Percentiles rank a stretch among this genome's conserved stretches.
These are phyloP conservation scores for Silene vulgaris DNA, from an alignment of 179 eudicot genomes.

Conservation along the genomic window DNA sequence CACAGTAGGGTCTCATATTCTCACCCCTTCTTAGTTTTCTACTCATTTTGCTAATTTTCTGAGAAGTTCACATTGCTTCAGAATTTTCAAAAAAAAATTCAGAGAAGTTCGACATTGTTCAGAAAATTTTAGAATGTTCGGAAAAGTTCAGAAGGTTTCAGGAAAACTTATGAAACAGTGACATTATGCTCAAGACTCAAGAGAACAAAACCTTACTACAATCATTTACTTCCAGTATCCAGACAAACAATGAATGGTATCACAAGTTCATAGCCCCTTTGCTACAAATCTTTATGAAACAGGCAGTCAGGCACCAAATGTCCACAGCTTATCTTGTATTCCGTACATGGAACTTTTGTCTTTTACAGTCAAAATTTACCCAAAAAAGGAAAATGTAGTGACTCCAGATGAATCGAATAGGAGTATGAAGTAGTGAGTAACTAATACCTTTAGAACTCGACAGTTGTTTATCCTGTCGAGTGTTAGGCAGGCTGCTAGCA, in stretches of 20 bases:
- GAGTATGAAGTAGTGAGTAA: not conserved
- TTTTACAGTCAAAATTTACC: not conserved
- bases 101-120: not conserved
- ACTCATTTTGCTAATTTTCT: not conserved
- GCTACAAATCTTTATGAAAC: not conserved
- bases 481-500: slow-evolving; percentile 7
- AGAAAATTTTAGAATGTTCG: not conserved
- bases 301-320: not conserved
- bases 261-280: not conserved
- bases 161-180: not conserved
- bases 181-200: not conserved
- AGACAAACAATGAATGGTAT: not conserved
- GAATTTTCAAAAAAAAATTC: not conserved
- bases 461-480: slow-evolving; percentile 1
- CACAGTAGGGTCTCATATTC: not conserved
- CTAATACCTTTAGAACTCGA: slow-evolving; percentile 23
- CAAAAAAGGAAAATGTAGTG: too few species aligned
- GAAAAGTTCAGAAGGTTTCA: slow-evolving; percentile 3
- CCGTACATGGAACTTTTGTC: too few species aligned
- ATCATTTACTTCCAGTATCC: not conserved
- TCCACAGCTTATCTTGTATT: not conserved
- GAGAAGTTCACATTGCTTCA: not conserved
- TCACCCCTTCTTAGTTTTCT: not conserved
- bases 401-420: not conserved
- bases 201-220: not conserved